Evolutionary conservation across 148 eudicot species (phyloP).

Genomic region (Cornus florida): DNA sequence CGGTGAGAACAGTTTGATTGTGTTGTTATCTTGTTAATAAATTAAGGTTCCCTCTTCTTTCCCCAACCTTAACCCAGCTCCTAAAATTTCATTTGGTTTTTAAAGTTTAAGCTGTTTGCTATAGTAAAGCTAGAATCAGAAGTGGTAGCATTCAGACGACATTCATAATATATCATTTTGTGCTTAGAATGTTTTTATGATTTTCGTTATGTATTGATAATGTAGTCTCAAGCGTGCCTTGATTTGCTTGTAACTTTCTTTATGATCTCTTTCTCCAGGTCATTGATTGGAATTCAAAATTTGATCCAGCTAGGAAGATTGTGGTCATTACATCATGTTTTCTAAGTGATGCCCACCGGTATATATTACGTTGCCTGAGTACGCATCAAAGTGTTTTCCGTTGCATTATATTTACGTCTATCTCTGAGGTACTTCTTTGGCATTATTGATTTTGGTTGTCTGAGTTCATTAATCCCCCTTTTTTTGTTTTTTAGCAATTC

Average conservation of each 20-base stretch:
- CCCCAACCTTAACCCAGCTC: neutral
- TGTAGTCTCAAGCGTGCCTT: neutral
- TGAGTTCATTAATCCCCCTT: neutral
- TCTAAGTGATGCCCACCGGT: slow-evolving; percentile 92
- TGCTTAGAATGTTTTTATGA: neutral
- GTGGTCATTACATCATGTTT: slow-evolving; percentile 78
- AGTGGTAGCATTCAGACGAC: neutral
- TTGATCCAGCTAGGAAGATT: slow-evolving; percentile 53
- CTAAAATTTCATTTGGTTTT: neutral
- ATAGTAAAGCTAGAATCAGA: neutral
- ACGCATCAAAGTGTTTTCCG: slow-evolving; percentile 50
- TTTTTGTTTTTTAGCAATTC: neutral
- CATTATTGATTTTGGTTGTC: neutral
- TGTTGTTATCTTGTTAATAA: neutral
- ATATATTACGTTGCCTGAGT: slow-evolving; percentile 77
- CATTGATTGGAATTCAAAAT: slow-evolving; percentile 56
- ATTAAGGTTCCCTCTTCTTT: neutral
- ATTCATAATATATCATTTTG: neutral
- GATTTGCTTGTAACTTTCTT: slow-evolving; percentile 2
- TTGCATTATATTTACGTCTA: slow-evolving; percentile 77
- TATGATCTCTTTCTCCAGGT: slow-evolving; percentile 42
- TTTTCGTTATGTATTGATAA: slow-evolving; percentile 8
- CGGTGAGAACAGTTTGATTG: slow-evolving; percentile 36
- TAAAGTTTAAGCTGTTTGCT: neutral
- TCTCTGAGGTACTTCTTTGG: slow-evolving; percentile 74